Base-by-base conservation (phyloP, 306 rosid genomes). In the Cucurbita ficifolia region DNA sequence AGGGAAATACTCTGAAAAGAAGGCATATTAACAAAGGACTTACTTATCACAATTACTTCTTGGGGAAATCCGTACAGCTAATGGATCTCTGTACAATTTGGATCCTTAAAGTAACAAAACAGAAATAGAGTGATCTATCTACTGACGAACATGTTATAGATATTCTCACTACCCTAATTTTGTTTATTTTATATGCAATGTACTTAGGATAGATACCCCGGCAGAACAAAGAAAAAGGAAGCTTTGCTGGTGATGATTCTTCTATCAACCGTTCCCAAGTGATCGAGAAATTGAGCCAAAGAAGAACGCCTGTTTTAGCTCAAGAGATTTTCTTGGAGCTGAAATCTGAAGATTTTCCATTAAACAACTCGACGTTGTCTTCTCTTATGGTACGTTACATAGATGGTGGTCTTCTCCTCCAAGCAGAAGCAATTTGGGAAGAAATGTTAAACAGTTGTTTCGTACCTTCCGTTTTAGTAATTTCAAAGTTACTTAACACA, bases 361-460 rank as follows among this genome's bases (percentile, higher is more conserved):
- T 77, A n/a, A 73, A 75, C 46, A 72, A 49, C 74, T 76, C 87
- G 43, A 74, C 81, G 14, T 75, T 90, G 64, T 77, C 83, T 76
- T 73, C 83, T 14, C 58, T 80, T 69, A 77, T 88, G 84, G 67
- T 86, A 43, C 70, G 80, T 75, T 84, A 77, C 76, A 83, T 86
- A 12, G 81, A 82, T 29, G 84, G 74, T 75, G 88, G 82, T 62
- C 76, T 79, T 53, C 72, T 86, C 24, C 81, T 75, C 57, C 88
- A 88, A 73, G 87, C 90, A 29, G 77, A 75, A 43, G 67, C 75
- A 40, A 75, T 77, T 49, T 88, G 94, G 96, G 85, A 86, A 1
- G 88, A 88, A 78, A 76, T 88, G 51, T 17, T 86, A 29, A 81
- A 86, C 70, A 85, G 88, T 72, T 83, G 90, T 22, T 86, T 75